Percentiles rank a stretch among this genome's conserved stretches.
Conservation (phyloP, 495 filamentous ascomycete genomes). For the Hamigera avellanea region DNA sequence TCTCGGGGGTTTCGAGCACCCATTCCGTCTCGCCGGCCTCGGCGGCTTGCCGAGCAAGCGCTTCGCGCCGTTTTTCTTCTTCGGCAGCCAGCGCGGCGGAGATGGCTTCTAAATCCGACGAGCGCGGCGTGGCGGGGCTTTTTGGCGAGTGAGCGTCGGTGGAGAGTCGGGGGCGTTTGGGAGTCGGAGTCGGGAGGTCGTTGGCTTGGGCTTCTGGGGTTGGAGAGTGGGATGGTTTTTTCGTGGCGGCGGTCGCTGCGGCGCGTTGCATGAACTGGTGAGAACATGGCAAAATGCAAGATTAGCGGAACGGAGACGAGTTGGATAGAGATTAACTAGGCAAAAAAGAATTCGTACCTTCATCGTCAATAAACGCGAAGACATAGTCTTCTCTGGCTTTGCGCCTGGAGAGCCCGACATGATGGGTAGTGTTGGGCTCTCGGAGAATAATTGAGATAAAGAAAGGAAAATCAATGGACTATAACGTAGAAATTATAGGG, state of each 20-base stretch:
- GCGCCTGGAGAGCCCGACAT: slow-evolving; percentile 23
- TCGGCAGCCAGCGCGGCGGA: slow-evolving; percentile 62
- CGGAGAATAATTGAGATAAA: too few relatives aligned
- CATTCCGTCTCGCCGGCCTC: slow-evolving; percentile 79
- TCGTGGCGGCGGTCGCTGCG: slow-evolving; percentile 47
- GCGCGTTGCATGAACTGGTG: slow-evolving; percentile 89
- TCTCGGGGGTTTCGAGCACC: slow-evolving; percentile 47
- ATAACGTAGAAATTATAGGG: too few relatives aligned
- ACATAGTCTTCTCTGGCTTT: slow-evolving; percentile 62
- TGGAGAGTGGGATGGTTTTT: slow-evolving; percentile 28
- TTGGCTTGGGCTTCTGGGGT: slow-evolving; percentile 1
- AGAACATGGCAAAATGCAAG: too few relatives aligned
- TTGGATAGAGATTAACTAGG: too few relatives aligned
- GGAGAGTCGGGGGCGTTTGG: slow-evolving; percentile 36
- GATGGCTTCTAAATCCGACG: slow-evolving; percentile 45
- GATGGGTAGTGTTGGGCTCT: too few relatives aligned
- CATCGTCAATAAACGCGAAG: slow-evolving; percentile 84
- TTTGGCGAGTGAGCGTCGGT: slow-evolving; percentile 13
- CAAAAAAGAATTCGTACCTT: slow-evolving; percentile 51
- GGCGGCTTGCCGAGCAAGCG: slow-evolving; percentile 56
- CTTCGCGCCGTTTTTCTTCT: slow-evolving; percentile 60
- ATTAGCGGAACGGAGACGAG: too few relatives aligned
- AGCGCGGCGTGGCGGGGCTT: slow-evolving; percentile 15
- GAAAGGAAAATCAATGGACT: too few relatives aligned
- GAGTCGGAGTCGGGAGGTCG: slow-evolving; percentile 20